phyloP scores from a whole-genome alignment of 495 filamentous ascomycete species.

The Daldinia bambusicola region DNA sequence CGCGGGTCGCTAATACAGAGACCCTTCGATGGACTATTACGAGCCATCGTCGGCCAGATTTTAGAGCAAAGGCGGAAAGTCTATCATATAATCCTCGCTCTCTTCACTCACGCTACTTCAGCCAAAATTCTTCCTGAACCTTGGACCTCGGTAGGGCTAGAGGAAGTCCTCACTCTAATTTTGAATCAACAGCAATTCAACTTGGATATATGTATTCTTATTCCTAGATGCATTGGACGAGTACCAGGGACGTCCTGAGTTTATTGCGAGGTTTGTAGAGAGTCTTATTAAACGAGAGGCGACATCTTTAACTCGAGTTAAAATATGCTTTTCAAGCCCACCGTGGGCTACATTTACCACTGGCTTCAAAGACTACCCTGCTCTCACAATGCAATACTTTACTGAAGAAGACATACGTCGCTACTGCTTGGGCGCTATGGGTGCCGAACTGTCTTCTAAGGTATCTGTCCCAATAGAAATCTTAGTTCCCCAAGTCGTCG shows the following conservation, averaged over 20 bases:
- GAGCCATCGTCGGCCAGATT: no score
- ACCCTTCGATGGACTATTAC: constrained; percentile 2
- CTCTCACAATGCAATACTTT: neutral
- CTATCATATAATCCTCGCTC: no score
- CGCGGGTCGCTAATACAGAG: neutral
- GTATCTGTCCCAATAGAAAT: neutral
- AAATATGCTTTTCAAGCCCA: constrained; percentile 5
- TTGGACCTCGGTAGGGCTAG: neutral
- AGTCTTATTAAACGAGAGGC: neutral
- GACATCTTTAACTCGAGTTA: neutral
- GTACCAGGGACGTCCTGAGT: neutral
- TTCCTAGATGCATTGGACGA: constrained; percentile 14
- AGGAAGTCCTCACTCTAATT: neutral
- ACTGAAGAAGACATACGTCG: constrained; percentile 9
- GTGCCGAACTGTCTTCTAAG: neutral
- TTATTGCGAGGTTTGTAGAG: constrained; percentile 2
- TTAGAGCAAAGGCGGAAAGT: no score
- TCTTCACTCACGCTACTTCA: no score
- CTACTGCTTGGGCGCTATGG: constrained; percentile 1
- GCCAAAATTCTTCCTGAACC: no score
- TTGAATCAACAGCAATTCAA: neutral
- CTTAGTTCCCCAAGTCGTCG: constrained; percentile 6
- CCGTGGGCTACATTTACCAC: neutral
- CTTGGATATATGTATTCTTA: constrained; percentile 4
- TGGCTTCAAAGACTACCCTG: neutral